A percentile compares a stretch with the other conserved stretches of the same genome.
Evolutionary conservation across 1,284 basidiomycete species (phyloP).

Genomic region (Cutaneotrichosporon spelunceum): DNA sequence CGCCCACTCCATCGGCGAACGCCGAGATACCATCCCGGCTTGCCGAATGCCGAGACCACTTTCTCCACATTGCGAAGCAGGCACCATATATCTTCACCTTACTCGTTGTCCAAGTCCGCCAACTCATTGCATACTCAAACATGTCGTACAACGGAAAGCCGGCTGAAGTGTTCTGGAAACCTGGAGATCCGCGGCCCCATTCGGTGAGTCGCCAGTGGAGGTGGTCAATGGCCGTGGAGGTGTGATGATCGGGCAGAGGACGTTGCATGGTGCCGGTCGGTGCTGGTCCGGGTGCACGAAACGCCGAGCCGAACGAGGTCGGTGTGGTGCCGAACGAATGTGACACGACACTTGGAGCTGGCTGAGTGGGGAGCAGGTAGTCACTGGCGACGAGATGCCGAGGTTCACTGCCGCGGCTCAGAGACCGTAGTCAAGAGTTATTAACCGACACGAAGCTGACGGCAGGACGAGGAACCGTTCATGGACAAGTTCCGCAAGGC

Average conservation of each 20-base stretch:
- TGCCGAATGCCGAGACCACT: neutral
- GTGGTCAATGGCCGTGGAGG: no score
- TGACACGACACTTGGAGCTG: neutral
- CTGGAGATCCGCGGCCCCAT: constrained; percentile 21
- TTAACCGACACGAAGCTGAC: constrained; percentile 1
- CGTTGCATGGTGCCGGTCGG: no score
- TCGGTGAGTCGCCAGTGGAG: constrained; percentile 13
- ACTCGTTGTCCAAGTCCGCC: neutral
- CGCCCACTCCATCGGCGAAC: neutral
- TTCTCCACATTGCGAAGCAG: neutral
- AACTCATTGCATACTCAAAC: neutral
- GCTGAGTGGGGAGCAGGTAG: no score
- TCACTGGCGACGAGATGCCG: neutral
- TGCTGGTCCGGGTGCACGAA: no score
- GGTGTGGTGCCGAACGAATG: neutral
- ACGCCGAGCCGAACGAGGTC: no score
- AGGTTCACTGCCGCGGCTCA: neutral
- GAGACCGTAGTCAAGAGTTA: neutral
- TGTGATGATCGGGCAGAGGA: no score
- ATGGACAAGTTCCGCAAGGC: constrained; percentile 21
- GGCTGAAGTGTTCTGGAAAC: constrained; percentile 25
- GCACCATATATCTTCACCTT: neutral
- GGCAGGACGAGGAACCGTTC: constrained; percentile 22
- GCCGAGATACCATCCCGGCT: neutral
- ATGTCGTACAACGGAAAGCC: constrained; percentile 10